Conservation (phyloP, 306 rosid genomes). For the Alnus glutinosa region DNA sequence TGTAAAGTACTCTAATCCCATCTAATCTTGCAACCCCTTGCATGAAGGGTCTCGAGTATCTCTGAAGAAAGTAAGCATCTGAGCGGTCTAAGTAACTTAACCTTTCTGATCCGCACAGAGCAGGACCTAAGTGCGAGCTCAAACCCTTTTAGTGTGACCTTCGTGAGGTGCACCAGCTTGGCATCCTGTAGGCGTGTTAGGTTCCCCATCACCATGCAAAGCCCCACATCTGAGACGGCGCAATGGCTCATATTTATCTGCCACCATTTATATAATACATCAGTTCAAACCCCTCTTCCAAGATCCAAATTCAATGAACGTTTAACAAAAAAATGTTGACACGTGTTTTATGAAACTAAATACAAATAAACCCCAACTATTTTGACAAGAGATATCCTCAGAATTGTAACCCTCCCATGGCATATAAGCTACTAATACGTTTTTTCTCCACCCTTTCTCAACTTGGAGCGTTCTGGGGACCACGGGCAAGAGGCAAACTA, state of each 20-base stretch:
- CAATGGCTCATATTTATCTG: conserved; percentile 71
- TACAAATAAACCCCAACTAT: not conserved
- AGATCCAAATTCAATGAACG: not conserved
- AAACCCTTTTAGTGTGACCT: conserved; percentile 52
- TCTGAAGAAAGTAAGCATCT: conserved; percentile 47
- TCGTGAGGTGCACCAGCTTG: conserved; percentile 51
- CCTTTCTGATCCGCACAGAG: conserved; percentile 57
- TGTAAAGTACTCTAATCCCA: conserved; percentile 50
- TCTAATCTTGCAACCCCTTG: conserved; percentile 59
- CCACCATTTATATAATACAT: conserved; percentile 21
- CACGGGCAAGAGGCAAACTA: too few species aligned
- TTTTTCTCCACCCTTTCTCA: too few species aligned
- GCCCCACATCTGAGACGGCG: conserved; percentile 52
- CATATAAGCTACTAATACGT: too few species aligned
- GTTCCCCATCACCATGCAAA: conserved; percentile 58
- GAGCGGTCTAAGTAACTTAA: conserved; percentile 49
- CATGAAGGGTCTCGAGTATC: conserved; percentile 44
- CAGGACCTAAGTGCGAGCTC: conserved; percentile 58
- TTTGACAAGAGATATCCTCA: not conserved
- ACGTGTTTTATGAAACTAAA: not conserved
- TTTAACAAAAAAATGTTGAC: not conserved
- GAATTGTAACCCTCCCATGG: too few species aligned
- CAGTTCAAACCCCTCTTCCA: conserved; percentile 16
- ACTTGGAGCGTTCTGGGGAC: too few species aligned
- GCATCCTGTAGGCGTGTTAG: conserved; percentile 69